Conservation (phyloP, 331 rosid genomes). For the Rhamnella rubrinervis region DNA sequence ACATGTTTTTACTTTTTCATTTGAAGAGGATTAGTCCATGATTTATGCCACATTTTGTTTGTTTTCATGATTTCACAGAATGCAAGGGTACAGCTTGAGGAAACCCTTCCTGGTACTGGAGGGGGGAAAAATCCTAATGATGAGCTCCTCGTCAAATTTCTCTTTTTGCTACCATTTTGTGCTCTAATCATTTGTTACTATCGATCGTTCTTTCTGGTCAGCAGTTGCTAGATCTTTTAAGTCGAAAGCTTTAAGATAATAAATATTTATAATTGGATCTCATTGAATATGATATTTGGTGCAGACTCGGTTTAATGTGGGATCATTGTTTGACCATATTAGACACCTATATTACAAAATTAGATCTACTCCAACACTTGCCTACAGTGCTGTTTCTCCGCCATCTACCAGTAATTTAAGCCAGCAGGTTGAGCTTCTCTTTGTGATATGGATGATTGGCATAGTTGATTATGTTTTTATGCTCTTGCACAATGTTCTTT, state of each 20-base stretch:
- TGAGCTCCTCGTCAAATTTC: slow-evolving; percentile 71
- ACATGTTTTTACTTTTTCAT: slow-evolving; percentile 2
- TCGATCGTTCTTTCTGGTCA: slow-evolving; percentile 63
- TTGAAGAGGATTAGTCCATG: slow-evolving; percentile 5
- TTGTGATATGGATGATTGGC: slow-evolving; percentile 13
- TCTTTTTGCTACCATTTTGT: slow-evolving; percentile 66
- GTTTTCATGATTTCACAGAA: slow-evolving; percentile 51
- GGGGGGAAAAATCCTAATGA: slow-evolving; percentile 85
- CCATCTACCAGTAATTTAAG: slow-evolving; percentile 43
- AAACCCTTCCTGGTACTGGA: slow-evolving; percentile 88
- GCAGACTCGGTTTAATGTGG: slow-evolving; percentile 55
- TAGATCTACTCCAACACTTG: slow-evolving; percentile 60
- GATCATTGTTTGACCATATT: slow-evolving; percentile 57
- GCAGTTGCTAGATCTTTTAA: slow-evolving; percentile 26
- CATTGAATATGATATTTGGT: slow-evolving; percentile 23
- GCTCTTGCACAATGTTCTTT: background rate
- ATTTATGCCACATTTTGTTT: slow-evolving; percentile 12
- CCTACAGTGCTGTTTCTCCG: slow-evolving; percentile 61
- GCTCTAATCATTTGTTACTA: slow-evolving; percentile 62
- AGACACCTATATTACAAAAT: slow-evolving; percentile 71
- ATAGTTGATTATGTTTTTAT: background rate
- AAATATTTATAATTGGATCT: slow-evolving; percentile 17
- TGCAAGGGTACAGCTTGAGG: slow-evolving; percentile 72
- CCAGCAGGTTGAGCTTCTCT: slow-evolving; percentile 56
- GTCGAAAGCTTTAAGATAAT: slow-evolving; percentile 13